These are phyloP conservation scores for Entomortierella parvispora DNA, from an alignment of 192 early-diverging fungal species.

Conservation along the genomic window DNA sequence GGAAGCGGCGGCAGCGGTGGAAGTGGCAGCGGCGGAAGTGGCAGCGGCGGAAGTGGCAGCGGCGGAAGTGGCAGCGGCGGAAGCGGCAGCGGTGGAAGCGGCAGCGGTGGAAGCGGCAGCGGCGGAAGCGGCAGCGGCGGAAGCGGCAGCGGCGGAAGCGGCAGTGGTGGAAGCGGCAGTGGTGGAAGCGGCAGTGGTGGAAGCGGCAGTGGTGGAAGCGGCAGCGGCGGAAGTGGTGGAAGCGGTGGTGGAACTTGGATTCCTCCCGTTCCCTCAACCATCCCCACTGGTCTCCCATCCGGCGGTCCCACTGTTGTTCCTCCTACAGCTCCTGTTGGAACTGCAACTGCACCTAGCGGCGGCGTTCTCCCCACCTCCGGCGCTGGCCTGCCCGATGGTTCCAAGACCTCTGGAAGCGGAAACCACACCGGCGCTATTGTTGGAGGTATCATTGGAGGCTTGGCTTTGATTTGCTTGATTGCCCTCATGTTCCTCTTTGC, in stretches of 20 bases:
- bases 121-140: neutral
- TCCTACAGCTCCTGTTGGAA: neutral
- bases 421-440: slow-evolving; percentile 19
- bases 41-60: neutral
- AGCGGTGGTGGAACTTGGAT: slow-evolving; percentile 17
- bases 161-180: slow-evolving; percentile 1
- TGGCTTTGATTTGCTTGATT: slow-evolving; percentile 34
- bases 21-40: neutral
- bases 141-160: slow-evolving; percentile 1
- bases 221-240: slow-evolving; percentile 3
- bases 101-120: no score
- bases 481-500: slow-evolving; percentile 40
- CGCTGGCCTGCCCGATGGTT: slow-evolving; percentile 5
- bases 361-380: slow-evolving; percentile 4
- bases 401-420: slow-evolving; percentile 27
- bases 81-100: neutral
- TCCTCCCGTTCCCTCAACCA: slow-evolving; percentile 10
- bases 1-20: neutral
- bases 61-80: neutral
- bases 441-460: slow-evolving; percentile 30
- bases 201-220: neutral
- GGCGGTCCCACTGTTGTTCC: slow-evolving; percentile 28
- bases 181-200: slow-evolving; percentile 1
- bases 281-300: slow-evolving; percentile 39
- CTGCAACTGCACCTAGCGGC: neutral